Evolutionary conservation across 2,329 filamentous ascomycete genomes (phyloP), one percentile per base, ranked within the genome.

Genomic region (Aspergillus floridensis): DNA sequence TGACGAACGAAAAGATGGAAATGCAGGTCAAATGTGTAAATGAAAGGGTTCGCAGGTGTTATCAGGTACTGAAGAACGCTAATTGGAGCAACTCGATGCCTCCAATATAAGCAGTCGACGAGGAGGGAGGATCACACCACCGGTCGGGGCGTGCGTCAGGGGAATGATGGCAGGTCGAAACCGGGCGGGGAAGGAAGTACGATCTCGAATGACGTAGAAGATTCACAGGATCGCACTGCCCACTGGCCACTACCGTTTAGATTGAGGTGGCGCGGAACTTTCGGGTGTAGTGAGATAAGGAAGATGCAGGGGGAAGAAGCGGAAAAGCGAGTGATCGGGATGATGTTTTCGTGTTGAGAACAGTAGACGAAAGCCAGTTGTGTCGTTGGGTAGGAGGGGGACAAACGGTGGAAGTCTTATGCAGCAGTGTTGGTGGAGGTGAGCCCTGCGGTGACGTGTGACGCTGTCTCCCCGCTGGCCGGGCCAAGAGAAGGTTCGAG

Each of bases 151-250:
- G 53, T 52, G 35, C 48, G 49, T 58, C 19, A 58, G 49, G 48
- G 57, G 50, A 46, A 44, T 49, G 22, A 46, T 41, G 32, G 14
- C 38, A 32, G 31, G 22, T 52, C 19, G 51, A 49, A 31, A 49
- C 21, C 38, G 54, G 44, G 54, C 55, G 29, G 41, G 44, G 53
- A 58, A 58, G 53, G 56, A 51, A 52, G 62, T 50, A 50, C 51
- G 59, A 65, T 65, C 67, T 70, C 68, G 73, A 75, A 74, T 67
- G 68, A 69, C 59, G 70, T 72, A 70, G 72, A 73, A 74, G 65
- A 55, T 72, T 75, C 71, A 60, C 55, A 48, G 46, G 35, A 46
- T 26, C 44, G 31, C 53, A 44, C 32, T 50, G 11, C 14, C 11
- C 31, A 21, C 32, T 35, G 32, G 16, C 32, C 32, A 16, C 32